phyloP scores from a whole-genome alignment of 2,329 filamentous ascomycete genomes.

The Thelonectria discophora region DNA sequence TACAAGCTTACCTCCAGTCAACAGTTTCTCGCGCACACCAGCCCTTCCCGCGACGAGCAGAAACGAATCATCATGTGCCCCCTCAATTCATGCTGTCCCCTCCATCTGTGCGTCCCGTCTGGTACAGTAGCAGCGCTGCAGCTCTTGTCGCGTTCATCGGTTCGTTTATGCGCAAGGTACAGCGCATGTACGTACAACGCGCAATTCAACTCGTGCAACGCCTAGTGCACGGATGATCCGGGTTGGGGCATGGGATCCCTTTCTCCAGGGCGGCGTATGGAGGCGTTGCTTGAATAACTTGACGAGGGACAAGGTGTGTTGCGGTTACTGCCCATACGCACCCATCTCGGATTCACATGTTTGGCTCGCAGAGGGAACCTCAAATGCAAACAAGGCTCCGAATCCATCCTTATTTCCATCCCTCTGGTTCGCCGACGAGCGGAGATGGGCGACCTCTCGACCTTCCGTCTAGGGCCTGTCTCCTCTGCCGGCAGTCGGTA shows the following conservation, averaged over 20 bases:
- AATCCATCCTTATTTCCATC: not conserved
- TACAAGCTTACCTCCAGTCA: conserved; percentile 4
- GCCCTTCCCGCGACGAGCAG: not conserved
- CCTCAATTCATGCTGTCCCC: not conserved
- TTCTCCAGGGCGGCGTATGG: conserved; percentile 18
- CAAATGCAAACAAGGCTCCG: conserved; percentile 7
- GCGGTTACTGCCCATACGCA: conserved; percentile 18
- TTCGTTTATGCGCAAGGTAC: conserved; percentile 7
- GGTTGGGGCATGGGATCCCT: conserved; percentile 23
- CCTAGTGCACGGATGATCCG: conserved; percentile 23
- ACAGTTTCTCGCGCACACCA: not conserved
- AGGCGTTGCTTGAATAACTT: conserved; percentile 15
- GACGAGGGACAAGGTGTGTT: conserved; percentile 2
- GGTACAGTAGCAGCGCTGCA: not conserved
- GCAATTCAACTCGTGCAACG: conserved; percentile 14
- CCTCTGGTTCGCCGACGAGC: not conserved
- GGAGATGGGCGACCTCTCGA: not conserved
- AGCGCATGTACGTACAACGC: conserved; percentile 15
- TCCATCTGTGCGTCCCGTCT: conserved; percentile 12
- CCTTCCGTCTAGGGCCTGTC: conserved; percentile 4
- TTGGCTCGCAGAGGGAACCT: not conserved
- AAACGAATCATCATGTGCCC: conserved; percentile 11
- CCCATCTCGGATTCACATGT: conserved; percentile 12
- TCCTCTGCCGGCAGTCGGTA: conserved; percentile 12
- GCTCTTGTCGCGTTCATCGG: conserved; percentile 3